Percentiles rank a stretch among this genome's conserved stretches.
phyloP scores from a whole-genome alignment of 164 flowering plant species.

The Saururus chinensis region DNA sequence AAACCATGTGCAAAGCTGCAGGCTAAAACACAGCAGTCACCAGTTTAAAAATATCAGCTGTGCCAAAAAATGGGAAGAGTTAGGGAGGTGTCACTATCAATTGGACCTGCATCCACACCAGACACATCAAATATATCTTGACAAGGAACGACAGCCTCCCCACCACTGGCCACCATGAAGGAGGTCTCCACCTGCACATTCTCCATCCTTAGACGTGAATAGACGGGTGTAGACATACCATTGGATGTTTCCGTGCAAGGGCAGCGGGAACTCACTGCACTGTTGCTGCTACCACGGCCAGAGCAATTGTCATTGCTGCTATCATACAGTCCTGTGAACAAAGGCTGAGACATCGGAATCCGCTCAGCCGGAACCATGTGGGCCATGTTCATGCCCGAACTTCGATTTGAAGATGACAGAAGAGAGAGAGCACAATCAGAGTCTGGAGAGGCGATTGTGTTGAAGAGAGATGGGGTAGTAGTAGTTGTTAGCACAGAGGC shows the following conservation, averaged over 20 bases:
- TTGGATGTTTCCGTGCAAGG: conserved; percentile 6
- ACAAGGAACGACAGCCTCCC: conserved; percentile 21
- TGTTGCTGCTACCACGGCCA: neutral
- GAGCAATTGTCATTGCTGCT: conserved; percentile 8
- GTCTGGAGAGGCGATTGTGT: conserved; percentile 22
- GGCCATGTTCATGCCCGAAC: conserved; percentile 25
- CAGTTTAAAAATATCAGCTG: neutral
- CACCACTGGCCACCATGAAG: conserved; percentile 8
- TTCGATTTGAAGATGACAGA: conserved; percentile 59
- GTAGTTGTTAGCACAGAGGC: conserved; percentile 14
- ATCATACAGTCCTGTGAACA: conserved; percentile 12
- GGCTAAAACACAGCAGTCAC: no score
- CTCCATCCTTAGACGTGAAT: conserved; percentile 13
- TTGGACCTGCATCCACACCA: conserved; percentile 16
- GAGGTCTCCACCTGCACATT: conserved; percentile 18
- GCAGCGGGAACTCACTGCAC: neutral
- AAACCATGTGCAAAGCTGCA: no score
- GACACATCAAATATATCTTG: conserved; percentile 29
- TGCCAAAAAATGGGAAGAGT: conserved; percentile 27
- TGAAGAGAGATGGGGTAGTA: conserved; percentile 25
- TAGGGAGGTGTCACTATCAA: conserved; percentile 25
- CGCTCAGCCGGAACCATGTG: conserved; percentile 23
- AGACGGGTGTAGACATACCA: conserved; percentile 4
- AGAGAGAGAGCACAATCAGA: conserved; percentile 89
- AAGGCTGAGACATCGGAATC: conserved; percentile 23